Percentiles rank a stretch among this genome's conserved stretches.
These are phyloP conservation scores for Prunus mume DNA, from an alignment of 306 rosid genomes.

Conservation along the genomic window DNA sequence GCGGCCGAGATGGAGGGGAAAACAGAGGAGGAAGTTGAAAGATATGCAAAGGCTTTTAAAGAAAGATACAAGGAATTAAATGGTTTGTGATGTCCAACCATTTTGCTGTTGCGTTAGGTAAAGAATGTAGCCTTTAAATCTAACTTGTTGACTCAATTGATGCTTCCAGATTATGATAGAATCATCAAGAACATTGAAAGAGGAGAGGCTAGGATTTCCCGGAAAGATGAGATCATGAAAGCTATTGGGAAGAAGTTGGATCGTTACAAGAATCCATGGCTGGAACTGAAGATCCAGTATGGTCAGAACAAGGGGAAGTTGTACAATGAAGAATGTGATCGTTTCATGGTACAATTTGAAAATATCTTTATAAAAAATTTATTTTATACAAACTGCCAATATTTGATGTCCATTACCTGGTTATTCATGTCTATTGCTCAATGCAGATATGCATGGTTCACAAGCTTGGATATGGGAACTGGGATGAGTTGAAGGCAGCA, in stretches of 20 bases:
- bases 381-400: no score
- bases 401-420: neutral
- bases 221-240: constrained; percentile 97
- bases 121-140: neutral
- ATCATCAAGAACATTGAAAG: constrained; percentile 95
- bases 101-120: neutral
- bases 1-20: constrained; percentile 97
- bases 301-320: constrained; percentile 98
- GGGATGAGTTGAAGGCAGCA: constrained; percentile 98
- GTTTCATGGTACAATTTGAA: constrained; percentile 72
- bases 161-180: constrained; percentile 79
- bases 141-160: constrained; percentile 2
- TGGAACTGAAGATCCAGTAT: constrained; percentile 90
- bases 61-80: constrained; percentile 93
- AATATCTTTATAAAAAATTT: neutral
- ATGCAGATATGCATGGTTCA: constrained; percentile 94
- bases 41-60: constrained; percentile 82
- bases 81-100: constrained; percentile 49
- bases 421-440: neutral
- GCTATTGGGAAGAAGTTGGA: constrained; percentile 97
- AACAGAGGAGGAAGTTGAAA: constrained; percentile 92
- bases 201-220: constrained; percentile 96
- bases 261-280: constrained; percentile 99
- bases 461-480: constrained; percentile 98
- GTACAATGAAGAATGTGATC: constrained; percentile 97